Evolutionary conservation across 306 rosid species (phyloP).

Genomic region (barrel medic (Medicago truncatula)): MtrunA17r5.0-ANR NC_053048.1:44668001-44668500

Average conservation of each 20-base stretch:
- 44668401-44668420: neutral
- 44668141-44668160: constrained; percentile 2
- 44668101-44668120: constrained; percentile 39
- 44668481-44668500: too few relatives aligned
- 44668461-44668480: too few relatives aligned
- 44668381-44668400: too few relatives aligned
- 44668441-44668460: neutral
- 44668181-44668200: neutral
- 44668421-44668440: neutral
- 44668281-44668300: constrained; percentile 15
- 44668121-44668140: constrained; percentile 33
- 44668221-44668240: constrained; percentile 17
- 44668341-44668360: neutral
- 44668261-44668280: neutral
- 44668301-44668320: neutral
- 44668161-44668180: constrained; percentile 2
- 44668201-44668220: neutral
- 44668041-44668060: neutral
- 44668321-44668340: neutral
- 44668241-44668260: constrained; percentile 12
- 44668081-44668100: neutral
- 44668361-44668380: too few relatives aligned
- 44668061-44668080: neutral
- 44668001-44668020: constrained; percentile 25
- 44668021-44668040: constrained; percentile 37